Base-by-base conservation (phyloP, 805 yeast species). In the Schizosaccharomyces lindneri region DNA sequence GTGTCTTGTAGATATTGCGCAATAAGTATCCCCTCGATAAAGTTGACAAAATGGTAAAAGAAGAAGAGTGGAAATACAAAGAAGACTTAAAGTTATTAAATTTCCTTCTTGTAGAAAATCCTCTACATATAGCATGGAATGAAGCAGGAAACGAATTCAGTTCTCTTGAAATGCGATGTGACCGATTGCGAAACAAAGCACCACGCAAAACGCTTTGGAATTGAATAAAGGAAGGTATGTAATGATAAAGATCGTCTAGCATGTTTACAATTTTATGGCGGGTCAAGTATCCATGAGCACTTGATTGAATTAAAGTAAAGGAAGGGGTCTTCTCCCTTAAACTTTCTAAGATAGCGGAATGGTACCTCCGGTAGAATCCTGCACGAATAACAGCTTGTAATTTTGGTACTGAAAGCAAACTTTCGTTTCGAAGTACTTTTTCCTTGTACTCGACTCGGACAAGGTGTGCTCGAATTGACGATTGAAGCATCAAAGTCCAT, bases 31-130 rank as follows among this genome's bases (percentile, higher is more conserved):
- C 89, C 64, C 85, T 75, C 1, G 78, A 64, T 0, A 73, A 65
- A 0, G 87, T 73, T 68, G 88, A 95, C 1, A 86, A 63, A 5
- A 64, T 68, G 4, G 72, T 68, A 2, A 82, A 65, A 0, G 41
- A 63, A 41, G 5, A 65, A 68, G 63, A 41, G 5, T 63, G 46
- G 9, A 60, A 61, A 31, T 55, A 60, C 41, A 66, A 55, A 5
- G 36, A 32, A 5, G 32, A 46, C 9, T 62, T 59, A 5, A 59
- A 24, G 6, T 11, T 11, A 36, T 36, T 17, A 3, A 57, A 3
- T 6, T 9, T n/a, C 9, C 27, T 36, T n/a, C 60, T 27, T 31
- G 15, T 3, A 5, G 32, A 36, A 17, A 19, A 13, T 1, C 60
- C 60, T 29, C 27, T 21, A 39, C 57, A 51, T 7, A 51, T 21